Evolutionary conservation across 345 rosid species (phyloP).

Genomic region (Eucalyptus polyanthemos): DNA sequence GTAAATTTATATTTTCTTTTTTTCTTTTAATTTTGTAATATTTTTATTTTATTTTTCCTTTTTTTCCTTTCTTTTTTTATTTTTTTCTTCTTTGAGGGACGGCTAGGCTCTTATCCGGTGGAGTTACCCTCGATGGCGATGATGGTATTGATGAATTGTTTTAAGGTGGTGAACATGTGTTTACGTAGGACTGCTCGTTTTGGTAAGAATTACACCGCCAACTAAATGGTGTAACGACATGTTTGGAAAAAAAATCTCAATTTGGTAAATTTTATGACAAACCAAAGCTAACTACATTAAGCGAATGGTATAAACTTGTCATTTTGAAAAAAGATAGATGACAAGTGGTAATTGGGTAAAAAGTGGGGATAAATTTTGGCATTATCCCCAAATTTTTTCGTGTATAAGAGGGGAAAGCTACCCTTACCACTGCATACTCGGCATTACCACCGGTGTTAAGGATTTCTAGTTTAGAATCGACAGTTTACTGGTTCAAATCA

Average conservation of each 20-base stretch:
- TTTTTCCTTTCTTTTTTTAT: too few species aligned
- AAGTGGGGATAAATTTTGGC: not conserved
- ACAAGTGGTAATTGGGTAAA: not conserved
- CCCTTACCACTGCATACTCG: not conserved
- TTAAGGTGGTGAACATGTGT: not conserved
- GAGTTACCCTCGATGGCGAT: too few species aligned
- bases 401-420: not conserved
- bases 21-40: too few species aligned
- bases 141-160: not conserved
- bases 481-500: not conserved
- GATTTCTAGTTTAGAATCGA: not conserved
- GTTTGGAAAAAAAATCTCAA: not conserved
- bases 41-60: too few species aligned
- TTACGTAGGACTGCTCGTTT: not conserved
- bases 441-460: not conserved
- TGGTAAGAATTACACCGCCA: not conserved
- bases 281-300: not conserved
- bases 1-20: too few species aligned
- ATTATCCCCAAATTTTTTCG: not conserved
- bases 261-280: too few species aligned
- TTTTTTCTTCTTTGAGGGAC: too few species aligned
- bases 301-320: too few species aligned
- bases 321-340: not conserved
- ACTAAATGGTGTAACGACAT: not conserved
- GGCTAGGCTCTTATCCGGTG: too few species aligned